Evolutionary conservation across 2,329 filamentous ascomycete genomes (phyloP).

Genomic region (Corynespora cassiicola): DNA sequence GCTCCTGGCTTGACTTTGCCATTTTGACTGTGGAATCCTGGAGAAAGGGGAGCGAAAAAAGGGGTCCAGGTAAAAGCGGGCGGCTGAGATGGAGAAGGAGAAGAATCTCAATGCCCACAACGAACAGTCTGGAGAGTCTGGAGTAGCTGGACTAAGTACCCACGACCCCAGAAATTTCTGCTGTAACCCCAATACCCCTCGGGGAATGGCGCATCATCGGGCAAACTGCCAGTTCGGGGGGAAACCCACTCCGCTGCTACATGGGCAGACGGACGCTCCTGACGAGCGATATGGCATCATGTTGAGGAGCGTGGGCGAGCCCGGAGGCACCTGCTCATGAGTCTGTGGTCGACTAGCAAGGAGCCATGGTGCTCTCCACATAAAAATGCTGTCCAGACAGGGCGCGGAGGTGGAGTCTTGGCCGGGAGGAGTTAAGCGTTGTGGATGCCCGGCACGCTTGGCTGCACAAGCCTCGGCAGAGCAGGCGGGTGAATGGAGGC

Average conservation of each 20-base stretch:
- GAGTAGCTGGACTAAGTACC: slow-evolving; percentile 10
- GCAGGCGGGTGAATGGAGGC: slow-evolving; percentile 17
- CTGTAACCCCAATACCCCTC: no score
- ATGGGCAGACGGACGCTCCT: no score
- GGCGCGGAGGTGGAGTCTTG: slow-evolving; percentile 22
- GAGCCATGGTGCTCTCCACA: slow-evolving; percentile 1
- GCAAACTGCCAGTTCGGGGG: slow-evolving; percentile 10
- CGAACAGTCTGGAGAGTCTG: slow-evolving; percentile 12
- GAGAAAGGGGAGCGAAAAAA: slow-evolving; percentile 16
- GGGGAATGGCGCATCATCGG: no score
- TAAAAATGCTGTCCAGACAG: slow-evolving; percentile 17
- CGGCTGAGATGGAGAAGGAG: slow-evolving; percentile 9
- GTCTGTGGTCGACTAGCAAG: no score
- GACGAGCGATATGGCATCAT: no score
- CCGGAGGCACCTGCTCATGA: no score
- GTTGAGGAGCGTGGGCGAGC: no score
- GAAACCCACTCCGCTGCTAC: slow-evolving; percentile 7
- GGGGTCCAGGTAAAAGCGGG: no score
- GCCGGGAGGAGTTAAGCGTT: slow-evolving; percentile 22
- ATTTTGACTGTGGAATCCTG: slow-evolving; percentile 23
- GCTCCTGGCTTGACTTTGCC: slow-evolving; percentile 25
- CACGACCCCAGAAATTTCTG: no score
- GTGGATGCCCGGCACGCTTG: slow-evolving; percentile 30
- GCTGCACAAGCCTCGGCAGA: slow-evolving; percentile 19
- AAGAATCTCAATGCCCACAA: slow-evolving; percentile 22